Evolutionary conservation across 2,329 filamentous ascomycete species (phyloP).

Genomic region (Westerdykella sp.): DNA sequence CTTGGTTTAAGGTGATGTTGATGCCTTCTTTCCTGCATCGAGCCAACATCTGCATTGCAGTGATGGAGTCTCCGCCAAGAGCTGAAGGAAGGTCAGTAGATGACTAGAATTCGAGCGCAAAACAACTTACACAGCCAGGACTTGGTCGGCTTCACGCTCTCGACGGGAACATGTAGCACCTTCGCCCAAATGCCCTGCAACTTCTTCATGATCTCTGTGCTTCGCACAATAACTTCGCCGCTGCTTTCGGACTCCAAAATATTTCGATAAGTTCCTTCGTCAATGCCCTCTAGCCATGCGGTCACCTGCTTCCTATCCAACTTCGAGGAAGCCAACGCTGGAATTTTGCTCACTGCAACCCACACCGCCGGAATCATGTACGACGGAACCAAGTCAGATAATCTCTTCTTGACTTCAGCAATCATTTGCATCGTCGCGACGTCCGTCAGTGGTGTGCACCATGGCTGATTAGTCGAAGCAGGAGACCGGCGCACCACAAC

Average conservation of each 20-base stretch:
- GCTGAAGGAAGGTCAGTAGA: constrained; percentile 5
- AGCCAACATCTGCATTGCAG: constrained; percentile 29
- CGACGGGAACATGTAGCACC: constrained; percentile 35
- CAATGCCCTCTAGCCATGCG: constrained; percentile 42
- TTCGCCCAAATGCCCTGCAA: constrained; percentile 38
- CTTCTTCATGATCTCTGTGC: constrained; percentile 8
- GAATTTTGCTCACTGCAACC: constrained; percentile 34
- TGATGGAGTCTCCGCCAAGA: constrained; percentile 31
- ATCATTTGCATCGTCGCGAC: constrained; percentile 24
- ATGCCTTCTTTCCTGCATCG: constrained; percentile 28
- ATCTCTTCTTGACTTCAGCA: constrained; percentile 22
- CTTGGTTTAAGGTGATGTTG: constrained; percentile 25
- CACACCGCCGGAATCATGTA: constrained; percentile 32
- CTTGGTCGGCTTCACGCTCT: constrained; percentile 19
- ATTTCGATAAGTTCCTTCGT: constrained; percentile 35
- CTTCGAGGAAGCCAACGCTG: constrained; percentile 24
- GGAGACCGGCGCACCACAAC: constrained; percentile 31
- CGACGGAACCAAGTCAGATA: constrained; percentile 21
- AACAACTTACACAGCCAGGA: constrained; percentile 26
- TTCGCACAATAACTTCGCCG: constrained; percentile 11
- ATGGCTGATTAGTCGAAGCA: constrained; percentile 12
- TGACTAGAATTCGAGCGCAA: background rate
- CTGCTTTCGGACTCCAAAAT: constrained; percentile 35
- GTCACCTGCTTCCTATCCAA: constrained; percentile 31
- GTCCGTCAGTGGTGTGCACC: constrained; percentile 28